phyloP scores from a whole-genome alignment of 345 rosid species.

The Cardamine occulta region DNA sequence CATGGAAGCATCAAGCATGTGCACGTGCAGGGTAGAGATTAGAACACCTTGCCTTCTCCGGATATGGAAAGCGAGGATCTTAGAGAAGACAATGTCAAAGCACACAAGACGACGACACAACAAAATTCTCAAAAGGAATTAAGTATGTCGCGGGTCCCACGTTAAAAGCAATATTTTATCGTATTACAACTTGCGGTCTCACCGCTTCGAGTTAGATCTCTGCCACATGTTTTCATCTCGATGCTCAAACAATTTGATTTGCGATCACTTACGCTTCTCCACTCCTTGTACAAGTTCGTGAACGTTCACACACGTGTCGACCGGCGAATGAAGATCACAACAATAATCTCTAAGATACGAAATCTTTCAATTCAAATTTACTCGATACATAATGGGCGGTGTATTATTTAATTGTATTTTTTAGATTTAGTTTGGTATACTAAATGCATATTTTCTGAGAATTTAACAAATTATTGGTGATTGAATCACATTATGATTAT shows the following conservation, averaged over 20 bases:
- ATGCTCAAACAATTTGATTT: constrained; percentile 4
- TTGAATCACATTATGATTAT: constrained; percentile 5
- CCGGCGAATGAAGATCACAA: not conserved
- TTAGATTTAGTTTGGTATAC: constrained; percentile 22
- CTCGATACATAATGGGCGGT: constrained; percentile 34
- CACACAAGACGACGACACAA: constrained; percentile 37
- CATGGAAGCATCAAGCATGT: constrained; percentile 12
- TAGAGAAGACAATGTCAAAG: constrained; percentile 33
- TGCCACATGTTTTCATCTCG: constrained; percentile 38
- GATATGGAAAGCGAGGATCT: constrained; percentile 45
- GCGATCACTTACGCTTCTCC: constrained; percentile 26
- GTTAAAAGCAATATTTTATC: constrained; percentile 42
- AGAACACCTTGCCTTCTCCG: constrained; percentile 30
- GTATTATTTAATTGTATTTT: constrained; percentile 19
- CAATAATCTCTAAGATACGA: constrained; percentile 34
- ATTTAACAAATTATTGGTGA: constrained; percentile 40
- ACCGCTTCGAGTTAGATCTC: not conserved
- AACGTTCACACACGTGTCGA: constrained; percentile 35
- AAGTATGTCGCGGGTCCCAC: constrained; percentile 33
- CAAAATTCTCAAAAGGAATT: constrained; percentile 23
- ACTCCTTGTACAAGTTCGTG: constrained; percentile 26
- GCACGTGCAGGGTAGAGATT: constrained; percentile 28
- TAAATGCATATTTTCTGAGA: not conserved
- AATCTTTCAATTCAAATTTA: constrained; percentile 37
- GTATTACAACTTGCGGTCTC: constrained; percentile 27